These are phyloP conservation scores for Sphagnum tenellum DNA, from an alignment of 225 moss, liverwort and hornwort genomes.

Conservation along the genomic window DNA sequence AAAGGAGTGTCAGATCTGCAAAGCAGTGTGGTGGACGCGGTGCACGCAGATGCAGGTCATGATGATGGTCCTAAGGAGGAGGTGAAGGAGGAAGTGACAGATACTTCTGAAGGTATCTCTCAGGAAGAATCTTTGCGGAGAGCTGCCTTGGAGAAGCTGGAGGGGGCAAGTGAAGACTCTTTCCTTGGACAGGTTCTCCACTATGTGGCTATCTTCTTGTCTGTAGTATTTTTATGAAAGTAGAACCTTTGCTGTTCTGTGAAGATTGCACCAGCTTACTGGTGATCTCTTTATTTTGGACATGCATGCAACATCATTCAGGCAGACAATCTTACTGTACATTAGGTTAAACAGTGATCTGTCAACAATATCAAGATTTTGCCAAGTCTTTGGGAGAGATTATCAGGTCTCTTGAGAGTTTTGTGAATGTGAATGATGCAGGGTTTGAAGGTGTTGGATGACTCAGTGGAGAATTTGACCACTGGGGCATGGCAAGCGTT, in stretches of 20 bases:
- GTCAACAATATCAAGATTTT: too few relatives aligned
- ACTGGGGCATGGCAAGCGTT: conserved; percentile 88
- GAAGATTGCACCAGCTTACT: too few relatives aligned
- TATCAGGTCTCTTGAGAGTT: too few relatives aligned
- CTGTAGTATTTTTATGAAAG: too few relatives aligned
- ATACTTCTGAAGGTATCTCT: conserved; percentile 21
- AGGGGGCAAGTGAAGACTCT: conserved; percentile 86
- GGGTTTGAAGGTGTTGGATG: conserved; percentile 87
- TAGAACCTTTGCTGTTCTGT: too few relatives aligned
- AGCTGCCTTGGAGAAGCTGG: conserved; percentile 66
- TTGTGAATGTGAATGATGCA: conserved; percentile 16
- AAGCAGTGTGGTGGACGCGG: conserved; percentile 49
- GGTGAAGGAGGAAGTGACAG: conserved; percentile 36
- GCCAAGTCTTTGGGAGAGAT: too few relatives aligned
- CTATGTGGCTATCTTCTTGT: too few relatives aligned
- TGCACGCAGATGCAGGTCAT: conserved; percentile 22
- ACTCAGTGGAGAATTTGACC: conserved; percentile 86
- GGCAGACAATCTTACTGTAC: too few relatives aligned
- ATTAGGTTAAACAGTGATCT: too few relatives aligned
- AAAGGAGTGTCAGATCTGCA: conserved; percentile 86
- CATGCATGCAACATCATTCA: too few relatives aligned
- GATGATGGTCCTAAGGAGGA: conserved; percentile 27
- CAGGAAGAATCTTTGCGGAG: conserved; percentile 65
- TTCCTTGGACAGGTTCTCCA: conserved; percentile 72
- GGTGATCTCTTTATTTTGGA: too few relatives aligned